These are phyloP conservation scores for Aspergillus affinis DNA, from an alignment of 495 filamentous ascomycete genomes.

Conservation along the genomic window DNA sequence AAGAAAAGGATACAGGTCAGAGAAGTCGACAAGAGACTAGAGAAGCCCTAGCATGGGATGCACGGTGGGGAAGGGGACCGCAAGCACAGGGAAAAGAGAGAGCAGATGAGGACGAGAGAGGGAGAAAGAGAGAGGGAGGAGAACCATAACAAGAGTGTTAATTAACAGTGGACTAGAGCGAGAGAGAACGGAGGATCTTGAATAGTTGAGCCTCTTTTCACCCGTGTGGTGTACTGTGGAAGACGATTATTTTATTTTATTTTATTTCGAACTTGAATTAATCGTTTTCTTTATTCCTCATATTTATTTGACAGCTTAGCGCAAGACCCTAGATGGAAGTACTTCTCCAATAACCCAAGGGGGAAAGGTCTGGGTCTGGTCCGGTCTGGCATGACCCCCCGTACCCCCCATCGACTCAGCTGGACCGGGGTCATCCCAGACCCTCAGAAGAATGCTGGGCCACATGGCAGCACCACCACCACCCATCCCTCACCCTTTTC, in stretches of 20 bases:
- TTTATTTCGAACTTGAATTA: too few relatives aligned
- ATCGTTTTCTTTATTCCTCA: too few relatives aligned
- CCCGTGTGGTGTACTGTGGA: too few relatives aligned
- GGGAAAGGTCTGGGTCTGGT: neutral
- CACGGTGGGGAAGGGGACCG: neutral
- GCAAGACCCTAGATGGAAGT: too few relatives aligned
- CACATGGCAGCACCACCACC: neutral
- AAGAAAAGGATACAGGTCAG: conserved; percentile 6
- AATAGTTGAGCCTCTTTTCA: neutral
- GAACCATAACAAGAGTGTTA: neutral
- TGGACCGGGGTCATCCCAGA: neutral
- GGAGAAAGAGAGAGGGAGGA: neutral
- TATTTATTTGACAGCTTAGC: too few relatives aligned
- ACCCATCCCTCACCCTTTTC: too few relatives aligned
- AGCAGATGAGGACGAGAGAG: neutral
- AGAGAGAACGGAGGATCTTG: neutral
- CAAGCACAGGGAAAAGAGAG: neutral
- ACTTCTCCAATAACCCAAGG: neutral
- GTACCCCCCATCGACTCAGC: neutral
- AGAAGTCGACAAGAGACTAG: neutral
- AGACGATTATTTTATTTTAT: too few relatives aligned
- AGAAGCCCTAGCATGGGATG: too few relatives aligned
- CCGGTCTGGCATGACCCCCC: neutral
- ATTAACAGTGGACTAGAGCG: neutral
- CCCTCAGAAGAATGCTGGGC: too few relatives aligned